Percentiles rank a stretch among this genome's conserved stretches.
Evolutionary conservation across 2,329 filamentous ascomycete species (phyloP).

Genomic region (Dactylonectria estremocensis): DNA sequence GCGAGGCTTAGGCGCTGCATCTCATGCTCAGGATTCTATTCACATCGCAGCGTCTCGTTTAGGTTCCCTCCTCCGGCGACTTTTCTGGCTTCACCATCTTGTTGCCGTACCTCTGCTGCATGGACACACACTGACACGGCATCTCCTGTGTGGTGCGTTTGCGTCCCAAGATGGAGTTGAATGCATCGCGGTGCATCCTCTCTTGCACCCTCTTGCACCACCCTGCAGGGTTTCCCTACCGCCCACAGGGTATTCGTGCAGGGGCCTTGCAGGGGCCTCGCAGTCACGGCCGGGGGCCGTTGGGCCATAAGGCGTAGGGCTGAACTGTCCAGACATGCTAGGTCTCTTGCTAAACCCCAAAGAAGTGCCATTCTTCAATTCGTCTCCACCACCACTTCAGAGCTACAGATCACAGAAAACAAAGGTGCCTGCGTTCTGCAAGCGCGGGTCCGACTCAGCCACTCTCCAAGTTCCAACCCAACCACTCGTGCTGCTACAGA

Average conservation of each 20-base stretch:
- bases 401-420: neutral
- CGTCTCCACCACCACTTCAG: constrained; percentile 2
- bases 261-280: constrained; percentile 20
- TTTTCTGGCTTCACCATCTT: neutral
- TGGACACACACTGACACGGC: neutral
- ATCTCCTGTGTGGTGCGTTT: constrained; percentile 3
- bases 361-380: neutral
- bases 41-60: neutral
- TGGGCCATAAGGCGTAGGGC: constrained; percentile 29
- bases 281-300: constrained; percentile 3
- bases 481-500: neutral
- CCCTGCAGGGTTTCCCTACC: constrained; percentile 5
- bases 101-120: neutral
- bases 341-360: neutral
- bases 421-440: neutral
- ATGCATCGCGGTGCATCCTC: neutral
- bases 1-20: neutral
- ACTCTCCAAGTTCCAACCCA: neutral
- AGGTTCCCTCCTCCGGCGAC: constrained; percentile 21
- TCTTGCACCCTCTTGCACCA: constrained; percentile 10
- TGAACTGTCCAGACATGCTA: constrained; percentile 26
- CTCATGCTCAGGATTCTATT: neutral
- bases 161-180: neutral
- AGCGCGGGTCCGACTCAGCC: neutral
- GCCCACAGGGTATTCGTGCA: constrained; percentile 13